A percentile compares a stretch with the other conserved stretches of the same genome.
These are phyloP conservation scores for Neofusicoccum ribis DNA, from an alignment of 2,329 filamentous ascomycete genomes.

Conservation along the genomic window DNA sequence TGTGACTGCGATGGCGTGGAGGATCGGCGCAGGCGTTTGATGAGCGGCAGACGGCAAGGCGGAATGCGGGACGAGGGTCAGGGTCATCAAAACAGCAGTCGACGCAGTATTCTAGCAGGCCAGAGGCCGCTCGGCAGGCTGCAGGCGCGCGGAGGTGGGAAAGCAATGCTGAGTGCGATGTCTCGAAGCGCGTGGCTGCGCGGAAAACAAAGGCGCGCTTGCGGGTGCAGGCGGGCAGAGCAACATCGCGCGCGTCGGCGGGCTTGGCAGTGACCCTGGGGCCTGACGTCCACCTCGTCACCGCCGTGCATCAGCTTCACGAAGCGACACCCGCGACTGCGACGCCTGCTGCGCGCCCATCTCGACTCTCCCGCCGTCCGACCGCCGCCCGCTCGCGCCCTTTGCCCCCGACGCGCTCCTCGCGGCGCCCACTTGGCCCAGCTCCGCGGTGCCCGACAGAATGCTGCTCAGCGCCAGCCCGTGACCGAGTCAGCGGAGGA, in stretches of 20 bases:
- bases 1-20: conserved; percentile 1
- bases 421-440: conserved; percentile 6
- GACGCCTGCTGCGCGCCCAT: conserved; percentile 12
- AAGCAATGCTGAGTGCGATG: not conserved
- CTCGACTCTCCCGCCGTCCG: not conserved
- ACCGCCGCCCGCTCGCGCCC: not conserved
- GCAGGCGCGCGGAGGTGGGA: not conserved
- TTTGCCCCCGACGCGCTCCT: conserved; percentile 1
- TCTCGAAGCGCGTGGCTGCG: not conserved
- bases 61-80: conserved; percentile 1
- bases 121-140: not conserved
- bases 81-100: not conserved
- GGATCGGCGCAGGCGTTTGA: conserved; percentile 8
- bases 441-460: conserved; percentile 17
- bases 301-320: conserved; percentile 19
- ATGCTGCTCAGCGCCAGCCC: conserved; percentile 19
- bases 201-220: not conserved
- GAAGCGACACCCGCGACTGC: not conserved
- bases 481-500: conserved; percentile 21
- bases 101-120: not conserved
- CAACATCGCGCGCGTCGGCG: not conserved
- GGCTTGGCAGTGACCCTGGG: conserved; percentile 11
- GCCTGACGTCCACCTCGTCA: conserved; percentile 11
- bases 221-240: not conserved
- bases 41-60: not conserved